Percentiles rank a stretch among this genome's conserved stretches.
phyloP scores from a whole-genome alignment of 805 yeast species.

The Alloascoidea hylecoeti region DNA sequence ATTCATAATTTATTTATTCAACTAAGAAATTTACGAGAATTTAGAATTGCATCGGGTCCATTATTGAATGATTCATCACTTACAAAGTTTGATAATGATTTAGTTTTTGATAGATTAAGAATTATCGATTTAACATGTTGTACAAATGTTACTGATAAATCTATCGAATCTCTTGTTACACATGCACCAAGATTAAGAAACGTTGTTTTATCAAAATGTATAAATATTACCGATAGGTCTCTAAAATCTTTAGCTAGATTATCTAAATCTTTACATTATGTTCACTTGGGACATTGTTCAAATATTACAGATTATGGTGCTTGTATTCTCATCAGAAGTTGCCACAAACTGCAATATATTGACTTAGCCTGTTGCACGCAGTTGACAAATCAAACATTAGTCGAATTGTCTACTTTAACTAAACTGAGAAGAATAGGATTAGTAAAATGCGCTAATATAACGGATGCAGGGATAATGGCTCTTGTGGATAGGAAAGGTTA shows the following conservation, averaged over 20 bases:
- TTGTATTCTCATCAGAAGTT: conserved; percentile 51
- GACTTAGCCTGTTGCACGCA: conserved; percentile 92
- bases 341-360: conserved; percentile 80
- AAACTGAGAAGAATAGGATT: conserved; percentile 81
- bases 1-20: background rate
- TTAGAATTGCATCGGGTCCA: conserved; percentile 62
- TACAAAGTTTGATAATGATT: background rate
- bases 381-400: conserved; percentile 70
- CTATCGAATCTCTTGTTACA: conserved; percentile 56
- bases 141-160: conserved; percentile 62
- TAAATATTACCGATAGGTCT: conserved; percentile 72
- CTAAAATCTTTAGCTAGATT: conserved; percentile 56
- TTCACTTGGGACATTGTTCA: conserved; percentile 90
- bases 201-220: conserved; percentile 81
- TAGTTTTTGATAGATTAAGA: conserved; percentile 46
- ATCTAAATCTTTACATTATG: conserved; percentile 71
- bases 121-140: conserved; percentile 81
- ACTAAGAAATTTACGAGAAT: conserved; percentile 29
- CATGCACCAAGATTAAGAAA: conserved; percentile 81
- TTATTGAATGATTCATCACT: conserved; percentile 53
- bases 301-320: conserved; percentile 87
- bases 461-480: conserved; percentile 67
- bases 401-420: conserved; percentile 63
- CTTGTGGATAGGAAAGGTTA: conserved; percentile 45
- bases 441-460: conserved; percentile 79